Evolutionary conservation across 441 rosid genomes (phyloP).

Genomic region (Euphorbia schlechtendalii): DNA sequence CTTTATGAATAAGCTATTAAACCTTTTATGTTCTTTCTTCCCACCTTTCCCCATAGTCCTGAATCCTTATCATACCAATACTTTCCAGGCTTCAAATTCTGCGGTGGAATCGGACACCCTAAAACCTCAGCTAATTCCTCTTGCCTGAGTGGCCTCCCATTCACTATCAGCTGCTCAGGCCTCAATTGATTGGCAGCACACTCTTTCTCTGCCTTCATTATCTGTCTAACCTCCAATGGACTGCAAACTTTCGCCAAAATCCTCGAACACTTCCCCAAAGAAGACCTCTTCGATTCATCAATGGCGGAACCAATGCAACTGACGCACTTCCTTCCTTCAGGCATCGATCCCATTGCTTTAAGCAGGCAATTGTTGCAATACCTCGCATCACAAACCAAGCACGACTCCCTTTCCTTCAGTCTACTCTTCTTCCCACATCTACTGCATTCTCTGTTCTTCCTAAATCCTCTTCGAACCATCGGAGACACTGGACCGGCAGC

Average conservation of each 20-base stretch:
- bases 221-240: slow-evolving; percentile 42
- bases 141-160: slow-evolving; percentile 38
- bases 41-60: slow-evolving; percentile 58
- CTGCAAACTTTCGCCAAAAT: slow-evolving; percentile 35
- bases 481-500: neutral
- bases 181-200: slow-evolving; percentile 57
- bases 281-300: no score
- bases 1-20: no score
- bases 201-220: slow-evolving; percentile 61
- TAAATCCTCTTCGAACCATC: slow-evolving; percentile 9
- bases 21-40: neutral
- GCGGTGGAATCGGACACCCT: slow-evolving; percentile 43
- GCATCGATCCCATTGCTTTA: no score
- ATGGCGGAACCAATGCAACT: no score
- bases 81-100: slow-evolving; percentile 50
- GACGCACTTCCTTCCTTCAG: no score
- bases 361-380: no score
- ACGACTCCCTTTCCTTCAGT: slow-evolving; percentile 38
- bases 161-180: slow-evolving; percentile 46
- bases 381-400: no score
- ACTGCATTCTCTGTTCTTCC: slow-evolving; percentile 32
- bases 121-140: slow-evolving; percentile 48
- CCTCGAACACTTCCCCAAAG: slow-evolving; percentile 43
- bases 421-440: slow-evolving; percentile 40
- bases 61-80: no score